phyloP scores from a whole-genome alignment of 2,329 filamentous ascomycete species.

The Dactylellina leptospora region DNA sequence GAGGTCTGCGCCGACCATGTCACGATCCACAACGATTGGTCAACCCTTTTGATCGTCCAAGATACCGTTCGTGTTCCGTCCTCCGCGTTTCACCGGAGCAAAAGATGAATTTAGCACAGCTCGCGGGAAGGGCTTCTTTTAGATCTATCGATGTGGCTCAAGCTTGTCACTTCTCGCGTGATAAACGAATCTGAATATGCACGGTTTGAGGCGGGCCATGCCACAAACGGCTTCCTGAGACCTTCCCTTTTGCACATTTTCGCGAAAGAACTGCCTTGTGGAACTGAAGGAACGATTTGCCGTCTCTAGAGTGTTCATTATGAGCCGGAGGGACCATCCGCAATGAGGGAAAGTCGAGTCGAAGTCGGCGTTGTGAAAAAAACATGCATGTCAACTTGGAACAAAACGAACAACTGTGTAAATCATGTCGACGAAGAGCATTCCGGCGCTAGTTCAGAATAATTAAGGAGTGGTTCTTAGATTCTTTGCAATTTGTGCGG shows the following conservation, averaged over 20 bases:
- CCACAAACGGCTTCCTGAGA: conserved; percentile 17
- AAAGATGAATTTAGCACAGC: background rate
- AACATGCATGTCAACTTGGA: too few species aligned
- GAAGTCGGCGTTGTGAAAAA: too few species aligned
- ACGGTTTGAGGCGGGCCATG: conserved; percentile 18
- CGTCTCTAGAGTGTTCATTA: background rate
- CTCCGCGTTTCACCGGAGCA: conserved; percentile 8
- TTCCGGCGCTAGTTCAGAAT: background rate
- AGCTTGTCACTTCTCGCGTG: too few species aligned
- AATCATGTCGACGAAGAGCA: too few species aligned
- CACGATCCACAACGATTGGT: too few species aligned
- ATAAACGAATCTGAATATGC: conserved; percentile 9
- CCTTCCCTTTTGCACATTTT: background rate
- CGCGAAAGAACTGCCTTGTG: background rate
- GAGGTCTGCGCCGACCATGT: background rate
- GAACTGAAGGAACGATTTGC: conserved; percentile 9
- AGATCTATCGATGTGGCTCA: conserved; percentile 3
- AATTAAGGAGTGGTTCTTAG: conserved; percentile 1
- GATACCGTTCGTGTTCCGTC: conserved; percentile 1
- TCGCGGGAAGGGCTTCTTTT: conserved; percentile 3
- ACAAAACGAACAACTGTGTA: too few species aligned
- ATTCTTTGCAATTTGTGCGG: background rate
- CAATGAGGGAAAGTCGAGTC: background rate
- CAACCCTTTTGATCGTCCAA: too few species aligned
- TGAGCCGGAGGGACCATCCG: background rate